phyloP scores from a whole-genome alignment of 306 rosid genomes.

The Sesbania bispinosa region DNA sequence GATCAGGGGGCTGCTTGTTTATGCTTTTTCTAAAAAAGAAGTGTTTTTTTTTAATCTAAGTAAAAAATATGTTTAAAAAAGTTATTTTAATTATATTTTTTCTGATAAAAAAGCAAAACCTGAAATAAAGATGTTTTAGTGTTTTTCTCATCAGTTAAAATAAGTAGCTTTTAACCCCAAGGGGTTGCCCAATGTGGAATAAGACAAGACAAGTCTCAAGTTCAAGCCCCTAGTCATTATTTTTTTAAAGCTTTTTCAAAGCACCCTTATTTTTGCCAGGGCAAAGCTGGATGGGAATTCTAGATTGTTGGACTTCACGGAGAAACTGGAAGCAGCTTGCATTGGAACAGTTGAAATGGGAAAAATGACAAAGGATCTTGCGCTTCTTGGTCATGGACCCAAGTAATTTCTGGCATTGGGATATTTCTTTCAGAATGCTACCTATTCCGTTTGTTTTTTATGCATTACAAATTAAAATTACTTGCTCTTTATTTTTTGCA shows the following conservation, averaged over 20 bases:
- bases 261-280: constrained; percentile 38
- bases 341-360: constrained; percentile 78
- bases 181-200: no score
- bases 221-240: no score
- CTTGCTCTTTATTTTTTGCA: constrained; percentile 27
- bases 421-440: constrained; percentile 14
- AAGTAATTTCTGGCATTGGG: constrained; percentile 49
- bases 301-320: constrained; percentile 59
- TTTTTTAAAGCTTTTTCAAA: not conserved
- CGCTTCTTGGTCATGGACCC: constrained; percentile 80
- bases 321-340: constrained; percentile 88
- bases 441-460: not conserved
- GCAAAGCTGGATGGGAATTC: constrained; percentile 86
- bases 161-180: no score
- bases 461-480: not conserved
- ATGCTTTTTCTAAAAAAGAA: not conserved
- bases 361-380: constrained; percentile 99
- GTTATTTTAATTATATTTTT: no score
- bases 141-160: no score
- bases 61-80: not conserved
- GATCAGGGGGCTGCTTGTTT: not conserved
- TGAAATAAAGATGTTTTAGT: no score
- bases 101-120: no score
- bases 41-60: not conserved
- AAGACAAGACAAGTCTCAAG: no score